Evolutionary conservation across 768 basidiomycete genomes (phyloP), one percentile per base, ranked within the genome.

Genomic region (Suillus clintonianus): DNA sequence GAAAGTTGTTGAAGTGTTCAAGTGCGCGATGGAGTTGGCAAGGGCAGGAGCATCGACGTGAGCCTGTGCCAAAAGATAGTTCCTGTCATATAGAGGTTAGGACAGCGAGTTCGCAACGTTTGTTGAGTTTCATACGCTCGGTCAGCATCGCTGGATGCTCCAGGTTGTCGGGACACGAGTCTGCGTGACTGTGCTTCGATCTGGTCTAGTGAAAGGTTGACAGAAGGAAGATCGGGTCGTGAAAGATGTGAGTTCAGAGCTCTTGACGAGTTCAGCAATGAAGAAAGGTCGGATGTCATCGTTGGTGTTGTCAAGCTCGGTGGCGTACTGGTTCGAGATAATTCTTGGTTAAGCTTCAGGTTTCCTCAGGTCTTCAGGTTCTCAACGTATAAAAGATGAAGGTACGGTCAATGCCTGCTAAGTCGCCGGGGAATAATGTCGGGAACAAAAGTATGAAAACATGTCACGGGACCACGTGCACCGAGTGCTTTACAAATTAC

Each of bases 1-100:
- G 74, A 95, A 97, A 0, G 93, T 96, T 5, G 90, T 81, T 1
- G 89, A 80, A 3, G 92, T 87, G 71, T 95, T 92, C 65, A 95
- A 78, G 66, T 91, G 87, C 5, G 92, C 90, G 63, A 98, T 95
- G 0, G 91, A 91, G 67, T 82, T 86, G 10, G 89, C 87, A 15
- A 99, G 82, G 1, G 92, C 89, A n/a, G 95, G 88, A 1, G 92
- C 92, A 77, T 99, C 95, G 65, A 99, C 91, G 64, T 94, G 92
- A 0, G 94, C 95, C 68, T 95, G 93, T 2, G 97, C 96, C 32
- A 99, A 87, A 0, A 99, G 83, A 75, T 95, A 97, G 72, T 93
- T 94, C 9, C 94, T 95, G 42, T 37, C 15, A 13, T 32, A 27
- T 47, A 14, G 36, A 22, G 27, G 60, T 67, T 50, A 70, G 60